Percentiles rank a stretch among this genome's conserved stretches.
Conservation (phyloP, 2,329 filamentous ascomycete species). For the Clarireedia monteithiana region DNA sequence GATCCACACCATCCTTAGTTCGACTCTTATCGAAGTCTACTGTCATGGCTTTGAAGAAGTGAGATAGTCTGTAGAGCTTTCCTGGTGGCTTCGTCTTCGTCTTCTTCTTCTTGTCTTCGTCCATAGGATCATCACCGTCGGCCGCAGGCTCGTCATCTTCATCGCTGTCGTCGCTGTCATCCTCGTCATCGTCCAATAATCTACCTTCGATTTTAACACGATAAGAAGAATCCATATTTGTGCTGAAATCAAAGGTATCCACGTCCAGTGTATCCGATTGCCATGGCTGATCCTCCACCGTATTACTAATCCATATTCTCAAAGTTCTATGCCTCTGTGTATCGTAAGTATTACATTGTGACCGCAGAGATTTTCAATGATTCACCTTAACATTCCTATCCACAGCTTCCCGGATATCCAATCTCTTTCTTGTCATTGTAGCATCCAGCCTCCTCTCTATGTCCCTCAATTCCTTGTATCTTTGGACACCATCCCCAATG, state of each 20-base stretch:
- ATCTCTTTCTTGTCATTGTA: constrained; percentile 84
- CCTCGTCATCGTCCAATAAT: constrained; percentile 63
- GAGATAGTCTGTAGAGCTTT: constrained; percentile 55
- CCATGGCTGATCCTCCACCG: constrained; percentile 90
- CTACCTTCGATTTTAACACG: constrained; percentile 87
- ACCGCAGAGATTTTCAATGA: background rate
- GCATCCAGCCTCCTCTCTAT: constrained; percentile 85
- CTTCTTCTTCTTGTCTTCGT: constrained; percentile 46
- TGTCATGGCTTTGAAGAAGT: constrained; percentile 75
- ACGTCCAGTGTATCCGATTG: constrained; percentile 62
- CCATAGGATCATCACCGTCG: constrained; percentile 34
- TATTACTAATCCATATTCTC: constrained; percentile 92
- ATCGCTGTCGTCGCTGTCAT: constrained; percentile 42
- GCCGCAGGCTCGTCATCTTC: constrained; percentile 38
- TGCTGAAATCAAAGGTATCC: constrained; percentile 75
- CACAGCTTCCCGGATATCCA: constrained; percentile 81
- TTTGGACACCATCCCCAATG: constrained; percentile 71
- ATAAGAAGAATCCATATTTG: constrained; percentile 71
- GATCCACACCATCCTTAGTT: constrained; percentile 46
- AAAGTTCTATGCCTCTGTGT: constrained; percentile 68
- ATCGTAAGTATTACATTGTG: constrained; percentile 10
- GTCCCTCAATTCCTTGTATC: constrained; percentile 79
- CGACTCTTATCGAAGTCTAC: constrained; percentile 63
- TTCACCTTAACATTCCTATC: constrained; percentile 63
- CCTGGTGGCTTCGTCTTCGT: constrained; percentile 31